Percentiles rank a stretch among this genome's conserved stretches.
phyloP scores from a whole-genome alignment of 2,329 filamentous ascomycete genomes.

The Fusarium oligoseptatum region DNA sequence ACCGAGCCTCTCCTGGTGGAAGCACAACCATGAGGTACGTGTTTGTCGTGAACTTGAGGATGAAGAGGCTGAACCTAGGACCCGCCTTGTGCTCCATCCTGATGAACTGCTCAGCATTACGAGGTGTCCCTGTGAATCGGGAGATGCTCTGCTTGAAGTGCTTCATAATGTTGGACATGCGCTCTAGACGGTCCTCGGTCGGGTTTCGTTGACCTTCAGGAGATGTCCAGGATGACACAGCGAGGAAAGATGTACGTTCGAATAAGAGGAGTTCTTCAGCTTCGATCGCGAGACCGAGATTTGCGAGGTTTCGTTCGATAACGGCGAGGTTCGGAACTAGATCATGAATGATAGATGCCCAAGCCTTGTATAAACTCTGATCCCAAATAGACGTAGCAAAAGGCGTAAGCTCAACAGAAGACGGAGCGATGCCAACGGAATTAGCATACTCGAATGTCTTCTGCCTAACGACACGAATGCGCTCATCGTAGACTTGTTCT shows the following conservation, averaged over 20 bases:
- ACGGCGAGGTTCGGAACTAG: constrained; percentile 92
- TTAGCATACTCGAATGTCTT: constrained; percentile 73
- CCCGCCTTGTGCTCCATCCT: constrained; percentile 85
- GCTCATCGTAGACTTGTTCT: constrained; percentile 86
- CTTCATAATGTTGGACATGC: constrained; percentile 96
- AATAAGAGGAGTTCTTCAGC: constrained; percentile 96
- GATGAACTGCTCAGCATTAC: constrained; percentile 84
- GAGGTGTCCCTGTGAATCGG: constrained; percentile 83
- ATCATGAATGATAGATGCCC: constrained; percentile 98
- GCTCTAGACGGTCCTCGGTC: constrained; percentile 92
- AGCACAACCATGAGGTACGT: constrained; percentile 95
- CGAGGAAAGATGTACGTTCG: constrained; percentile 94
- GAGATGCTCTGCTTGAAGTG: constrained; percentile 91
- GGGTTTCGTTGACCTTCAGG: constrained; percentile 83
- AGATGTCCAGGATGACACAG: constrained; percentile 91
- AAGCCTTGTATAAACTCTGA: constrained; percentile 96
- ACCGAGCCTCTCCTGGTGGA: constrained; percentile 89
- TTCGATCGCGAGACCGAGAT: constrained; percentile 87
- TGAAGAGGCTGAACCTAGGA: constrained; percentile 89
- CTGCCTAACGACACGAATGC: constrained; percentile 80
- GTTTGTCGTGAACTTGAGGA: constrained; percentile 96
- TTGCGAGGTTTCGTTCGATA: constrained; percentile 87
- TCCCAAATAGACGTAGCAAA: constrained; percentile 99
- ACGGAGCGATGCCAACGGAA: constrained; percentile 50
- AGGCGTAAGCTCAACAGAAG: constrained; percentile 77